Evolutionary conservation across 2,329 filamentous ascomycete species (phyloP).

Genomic region (Coniochaeta hoffmannii): DNA sequence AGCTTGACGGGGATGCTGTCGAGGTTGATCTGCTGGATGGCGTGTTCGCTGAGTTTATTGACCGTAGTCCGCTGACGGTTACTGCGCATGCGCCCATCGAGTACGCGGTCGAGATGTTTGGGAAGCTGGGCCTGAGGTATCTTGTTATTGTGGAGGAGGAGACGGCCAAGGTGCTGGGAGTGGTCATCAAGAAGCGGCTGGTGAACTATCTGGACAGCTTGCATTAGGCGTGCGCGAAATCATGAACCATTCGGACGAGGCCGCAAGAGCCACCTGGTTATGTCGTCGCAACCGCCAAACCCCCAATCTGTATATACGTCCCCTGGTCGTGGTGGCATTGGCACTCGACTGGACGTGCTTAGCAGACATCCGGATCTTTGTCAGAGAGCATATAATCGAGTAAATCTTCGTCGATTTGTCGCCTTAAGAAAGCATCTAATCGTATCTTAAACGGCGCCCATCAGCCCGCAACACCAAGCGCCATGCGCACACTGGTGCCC

Average conservation of each 20-base stretch:
- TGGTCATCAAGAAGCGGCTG: conserved; percentile 51
- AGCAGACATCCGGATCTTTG: background rate
- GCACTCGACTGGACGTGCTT: background rate
- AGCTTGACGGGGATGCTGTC: conserved; percentile 12
- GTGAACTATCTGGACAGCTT: conserved; percentile 41
- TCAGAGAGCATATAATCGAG: background rate
- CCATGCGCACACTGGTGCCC: background rate
- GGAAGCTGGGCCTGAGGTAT: conserved; percentile 46
- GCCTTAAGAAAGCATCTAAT: background rate
- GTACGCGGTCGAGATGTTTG: conserved; percentile 53
- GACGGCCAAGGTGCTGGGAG: conserved; percentile 39
- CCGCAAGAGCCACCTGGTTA: background rate
- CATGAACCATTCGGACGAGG: background rate
- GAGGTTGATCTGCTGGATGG: conserved; percentile 23
- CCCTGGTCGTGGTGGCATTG: background rate
- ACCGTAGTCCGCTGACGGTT: conserved; percentile 43
- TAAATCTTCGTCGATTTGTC: background rate
- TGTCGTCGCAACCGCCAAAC: too few relatives aligned
- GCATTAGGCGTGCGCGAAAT: background rate
- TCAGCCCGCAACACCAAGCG: background rate
- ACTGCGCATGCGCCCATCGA: conserved; percentile 46
- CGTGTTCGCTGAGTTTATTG: conserved; percentile 38
- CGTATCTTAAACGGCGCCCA: background rate
- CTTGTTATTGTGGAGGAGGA: conserved; percentile 45
- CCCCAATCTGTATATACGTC: too few relatives aligned